Conservation (phyloP, 2,329 filamentous ascomycete species). For the Claviceps digitariae region DNA sequence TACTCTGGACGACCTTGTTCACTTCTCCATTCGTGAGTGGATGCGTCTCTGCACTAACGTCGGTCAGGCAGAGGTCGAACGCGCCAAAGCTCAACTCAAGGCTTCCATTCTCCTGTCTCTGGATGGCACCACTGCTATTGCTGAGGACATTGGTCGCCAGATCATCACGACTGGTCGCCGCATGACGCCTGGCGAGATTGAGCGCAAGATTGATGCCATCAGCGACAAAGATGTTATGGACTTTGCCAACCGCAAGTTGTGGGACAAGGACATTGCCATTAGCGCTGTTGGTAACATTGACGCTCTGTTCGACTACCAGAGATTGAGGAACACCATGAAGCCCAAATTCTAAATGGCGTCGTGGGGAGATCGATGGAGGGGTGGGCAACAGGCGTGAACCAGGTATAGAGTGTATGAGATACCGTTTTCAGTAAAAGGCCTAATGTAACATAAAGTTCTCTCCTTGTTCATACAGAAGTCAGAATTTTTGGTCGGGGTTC, state of each 20-base stretch:
- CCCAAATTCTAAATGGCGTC: conserved; percentile 47
- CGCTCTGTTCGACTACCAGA: conserved; percentile 66
- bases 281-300: conserved; percentile 89
- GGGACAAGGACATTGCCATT: conserved; percentile 94
- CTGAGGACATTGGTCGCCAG: conserved; percentile 97
- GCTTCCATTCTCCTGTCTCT: conserved; percentile 93
- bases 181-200: conserved; percentile 84
- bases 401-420: conserved; percentile 45
- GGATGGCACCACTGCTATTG: conserved; percentile 91
- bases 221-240: conserved; percentile 95
- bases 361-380: conserved; percentile 15
- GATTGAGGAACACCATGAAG: conserved; percentile 75
- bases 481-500: conserved; percentile 6
- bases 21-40: conserved; percentile 98
- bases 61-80: conserved; percentile 81
- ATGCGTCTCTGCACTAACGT: conserved; percentile 85
- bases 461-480: conserved; percentile 22
- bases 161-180: conserved; percentile 94
- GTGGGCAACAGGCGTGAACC: conserved; percentile 21
- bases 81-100: conserved; percentile 98
- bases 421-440: conserved; percentile 30
- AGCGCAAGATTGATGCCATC: conserved; percentile 77
- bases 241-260: conserved; percentile 88
- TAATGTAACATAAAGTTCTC: conserved; percentile 41
- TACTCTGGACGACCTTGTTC: conserved; percentile 83